A percentile compares a stretch with the other conserved stretches of the same genome.
These are phyloP conservation scores for Geranomyces michiganensis DNA, from an alignment of 192 early-diverging fungal genomes.

Conservation along the genomic window DNA sequence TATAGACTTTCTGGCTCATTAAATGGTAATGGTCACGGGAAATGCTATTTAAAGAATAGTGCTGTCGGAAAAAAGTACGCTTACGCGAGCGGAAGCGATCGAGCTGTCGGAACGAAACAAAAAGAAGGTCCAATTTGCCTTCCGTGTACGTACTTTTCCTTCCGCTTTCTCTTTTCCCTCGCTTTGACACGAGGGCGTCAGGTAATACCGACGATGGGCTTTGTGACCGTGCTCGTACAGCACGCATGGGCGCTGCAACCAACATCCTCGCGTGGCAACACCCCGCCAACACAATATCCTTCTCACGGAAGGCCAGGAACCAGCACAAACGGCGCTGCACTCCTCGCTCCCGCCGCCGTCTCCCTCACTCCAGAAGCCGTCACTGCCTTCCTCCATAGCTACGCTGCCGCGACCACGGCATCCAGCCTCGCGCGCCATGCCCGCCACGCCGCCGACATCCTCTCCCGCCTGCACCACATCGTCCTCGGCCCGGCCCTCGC, in stretches of 20 bases:
- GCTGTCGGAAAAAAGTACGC: too few species aligned
- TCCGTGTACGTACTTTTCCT: too few species aligned
- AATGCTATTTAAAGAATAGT: too few species aligned
- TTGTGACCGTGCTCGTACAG: constrained; percentile 49
- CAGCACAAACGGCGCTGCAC: neutral
- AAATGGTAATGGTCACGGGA: too few species aligned
- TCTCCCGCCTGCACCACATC: constrained; percentile 9
- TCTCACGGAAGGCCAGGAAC: neutral
- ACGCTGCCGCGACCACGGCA: neutral
- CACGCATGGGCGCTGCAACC: constrained; percentile 53
- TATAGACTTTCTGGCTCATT: too few species aligned
- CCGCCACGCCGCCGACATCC: constrained; percentile 11
- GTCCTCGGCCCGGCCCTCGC: constrained; percentile 14
- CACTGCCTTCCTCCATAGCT: constrained; percentile 2
- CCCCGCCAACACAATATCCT: neutral
- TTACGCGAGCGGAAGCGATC: too few species aligned
- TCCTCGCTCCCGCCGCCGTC: neutral
- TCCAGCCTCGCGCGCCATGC: neutral
- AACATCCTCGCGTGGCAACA: constrained; percentile 1
- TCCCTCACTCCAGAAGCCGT: constrained; percentile 5
- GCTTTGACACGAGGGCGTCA: too few species aligned
- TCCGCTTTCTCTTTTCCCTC: too few species aligned
- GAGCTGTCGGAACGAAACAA: too few species aligned
- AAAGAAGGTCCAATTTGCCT: too few species aligned
- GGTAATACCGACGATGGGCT: constrained; percentile 10